Conservation (phyloP, 2,329 filamentous ascomycete species). For the Fusarium nurragi region DNA sequence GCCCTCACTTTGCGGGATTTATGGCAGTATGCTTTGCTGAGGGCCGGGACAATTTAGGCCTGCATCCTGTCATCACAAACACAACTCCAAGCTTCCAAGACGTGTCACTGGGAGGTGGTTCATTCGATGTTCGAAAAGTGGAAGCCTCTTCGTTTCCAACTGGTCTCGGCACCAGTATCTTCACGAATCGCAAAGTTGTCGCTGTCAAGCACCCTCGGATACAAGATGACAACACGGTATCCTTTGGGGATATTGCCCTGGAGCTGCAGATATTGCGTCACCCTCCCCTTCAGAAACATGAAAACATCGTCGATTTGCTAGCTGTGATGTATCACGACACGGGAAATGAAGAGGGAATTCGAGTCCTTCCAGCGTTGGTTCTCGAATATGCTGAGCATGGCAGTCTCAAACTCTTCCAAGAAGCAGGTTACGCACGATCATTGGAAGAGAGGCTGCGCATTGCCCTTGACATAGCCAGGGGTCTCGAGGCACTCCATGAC, state of each 20-base stretch:
- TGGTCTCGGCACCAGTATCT: background rate
- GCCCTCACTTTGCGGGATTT: slow-evolving; percentile 10
- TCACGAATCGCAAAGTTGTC: background rate
- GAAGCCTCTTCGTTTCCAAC: background rate
- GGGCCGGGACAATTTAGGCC: background rate
- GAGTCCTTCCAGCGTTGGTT: background rate
- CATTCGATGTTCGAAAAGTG: slow-evolving; percentile 8
- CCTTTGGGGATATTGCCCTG: background rate
- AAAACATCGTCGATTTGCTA: slow-evolving; percentile 1
- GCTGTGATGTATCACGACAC: slow-evolving; percentile 5
- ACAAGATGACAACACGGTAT: background rate
- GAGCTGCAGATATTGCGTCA: slow-evolving; percentile 3
- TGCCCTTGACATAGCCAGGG: background rate
- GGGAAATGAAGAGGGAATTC: background rate
- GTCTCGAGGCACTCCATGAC: background rate
- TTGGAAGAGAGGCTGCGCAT: background rate
- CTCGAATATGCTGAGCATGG: slow-evolving; percentile 4
- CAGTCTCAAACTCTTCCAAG: slow-evolving; percentile 2
- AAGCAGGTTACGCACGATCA: background rate
- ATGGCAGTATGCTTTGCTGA: background rate
- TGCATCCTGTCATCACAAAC: slow-evolving; percentile 2
- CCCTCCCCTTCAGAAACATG: background rate
- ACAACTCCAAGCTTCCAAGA: background rate
- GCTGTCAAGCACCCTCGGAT: slow-evolving; percentile 1
- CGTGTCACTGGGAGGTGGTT: slow-evolving; percentile 2